phyloP scores from a whole-genome alignment of 1,284 basidiomycete species.

The Irpex lacteus region DNA sequence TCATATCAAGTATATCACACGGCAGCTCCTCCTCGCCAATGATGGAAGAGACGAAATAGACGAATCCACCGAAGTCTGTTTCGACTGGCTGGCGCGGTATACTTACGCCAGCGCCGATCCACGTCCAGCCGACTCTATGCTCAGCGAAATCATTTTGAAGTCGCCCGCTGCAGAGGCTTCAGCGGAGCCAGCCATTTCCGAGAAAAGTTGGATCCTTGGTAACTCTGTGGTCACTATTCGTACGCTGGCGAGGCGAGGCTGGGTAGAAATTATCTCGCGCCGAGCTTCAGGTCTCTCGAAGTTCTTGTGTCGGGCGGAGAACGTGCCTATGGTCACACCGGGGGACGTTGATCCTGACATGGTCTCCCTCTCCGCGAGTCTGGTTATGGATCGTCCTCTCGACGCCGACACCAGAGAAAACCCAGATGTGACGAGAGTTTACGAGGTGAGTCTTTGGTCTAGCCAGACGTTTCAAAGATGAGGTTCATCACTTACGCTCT shows the following conservation, averaged over 20 bases:
- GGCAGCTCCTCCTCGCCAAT: slow-evolving; percentile 87
- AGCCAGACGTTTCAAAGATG: not conserved
- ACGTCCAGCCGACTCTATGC: slow-evolving; percentile 77
- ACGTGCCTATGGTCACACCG: slow-evolving; percentile 79
- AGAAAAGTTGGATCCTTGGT: slow-evolving; percentile 88
- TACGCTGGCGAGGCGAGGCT: slow-evolving; percentile 73
- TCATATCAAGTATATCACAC: slow-evolving; percentile 86
- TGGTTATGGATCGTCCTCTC: slow-evolving; percentile 66
- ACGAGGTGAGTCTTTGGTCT: not conserved
- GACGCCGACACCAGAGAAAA: slow-evolving; percentile 1
- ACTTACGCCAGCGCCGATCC: slow-evolving; percentile 95
- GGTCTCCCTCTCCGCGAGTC: slow-evolving; percentile 64
- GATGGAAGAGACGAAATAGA: slow-evolving; percentile 76
- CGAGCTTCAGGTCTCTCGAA: slow-evolving; percentile 89
- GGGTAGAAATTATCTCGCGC: slow-evolving; percentile 87
- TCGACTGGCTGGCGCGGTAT: slow-evolving; percentile 96
- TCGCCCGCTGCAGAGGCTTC: slow-evolving; percentile 31
- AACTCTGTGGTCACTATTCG: slow-evolving; percentile 87
- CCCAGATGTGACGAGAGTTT: slow-evolving; percentile 7
- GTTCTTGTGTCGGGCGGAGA: slow-evolving; percentile 89
- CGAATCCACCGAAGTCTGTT: slow-evolving; percentile 93
- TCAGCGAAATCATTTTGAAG: slow-evolving; percentile 71
- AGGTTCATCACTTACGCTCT: not conserved
- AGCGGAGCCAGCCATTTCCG: slow-evolving; percentile 40
- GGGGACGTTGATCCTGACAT: slow-evolving; percentile 83